A percentile compares a stretch with the other conserved stretches of the same genome.
Evolutionary conservation across 768 basidiomycete species (phyloP).

Genomic region (Russula lepida): DNA sequence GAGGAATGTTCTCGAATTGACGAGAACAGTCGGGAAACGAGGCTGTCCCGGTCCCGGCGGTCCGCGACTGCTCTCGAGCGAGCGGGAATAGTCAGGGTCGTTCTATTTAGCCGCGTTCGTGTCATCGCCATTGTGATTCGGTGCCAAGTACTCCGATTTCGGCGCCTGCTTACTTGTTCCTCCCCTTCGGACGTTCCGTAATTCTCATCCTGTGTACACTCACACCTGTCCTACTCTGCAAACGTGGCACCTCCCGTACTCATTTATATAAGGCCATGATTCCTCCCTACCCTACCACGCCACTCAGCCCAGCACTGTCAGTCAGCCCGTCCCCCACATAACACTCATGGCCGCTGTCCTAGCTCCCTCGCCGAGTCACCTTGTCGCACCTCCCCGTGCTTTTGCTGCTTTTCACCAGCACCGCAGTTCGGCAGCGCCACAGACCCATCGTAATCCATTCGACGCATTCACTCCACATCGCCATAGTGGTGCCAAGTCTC

Average conservation of each 20-base stretch:
- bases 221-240: not conserved
- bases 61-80: not conserved
- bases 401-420: not conserved
- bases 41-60: not conserved
- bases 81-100: not conserved
- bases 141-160: not conserved
- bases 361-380: not conserved
- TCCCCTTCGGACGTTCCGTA: not conserved
- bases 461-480: conserved; percentile 13
- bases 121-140: not conserved
- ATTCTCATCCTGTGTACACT: not conserved
- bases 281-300: not conserved
- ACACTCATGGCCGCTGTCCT: conserved; percentile 12
- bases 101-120: not conserved
- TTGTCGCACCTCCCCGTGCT: not conserved
- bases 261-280: not conserved
- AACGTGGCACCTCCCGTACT: not conserved
- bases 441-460: not conserved
- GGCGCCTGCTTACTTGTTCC: not conserved
- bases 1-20: not conserved
- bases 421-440: not conserved
- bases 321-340: not conserved
- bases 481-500: not conserved
- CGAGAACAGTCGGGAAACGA: not conserved
- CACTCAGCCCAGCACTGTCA: not conserved